These are phyloP conservation scores for Yamadazyma conglobata DNA, from an alignment of 1,139 yeast genomes.

Conservation along the genomic window DNA sequence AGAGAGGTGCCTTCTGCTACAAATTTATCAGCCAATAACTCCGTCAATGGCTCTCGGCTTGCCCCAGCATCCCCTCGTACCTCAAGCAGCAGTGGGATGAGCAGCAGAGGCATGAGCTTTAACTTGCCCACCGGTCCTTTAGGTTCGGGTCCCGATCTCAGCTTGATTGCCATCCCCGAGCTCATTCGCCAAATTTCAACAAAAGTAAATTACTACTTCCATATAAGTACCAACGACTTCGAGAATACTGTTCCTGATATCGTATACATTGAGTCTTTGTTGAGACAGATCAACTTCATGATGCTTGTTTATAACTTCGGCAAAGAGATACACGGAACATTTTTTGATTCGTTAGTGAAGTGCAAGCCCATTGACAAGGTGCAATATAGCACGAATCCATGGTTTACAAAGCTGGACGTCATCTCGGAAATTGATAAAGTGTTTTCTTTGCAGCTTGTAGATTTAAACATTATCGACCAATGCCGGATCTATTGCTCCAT, in stretches of 20 bases:
- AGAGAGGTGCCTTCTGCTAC: conserved; percentile 22
- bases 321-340: conserved; percentile 42
- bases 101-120: conserved; percentile 5
- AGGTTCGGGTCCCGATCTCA: conserved; percentile 23
- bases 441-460: conserved; percentile 35
- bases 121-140: conserved; percentile 1
- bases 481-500: conserved; percentile 62
- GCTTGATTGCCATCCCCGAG: conserved; percentile 38
- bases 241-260: conserved; percentile 83
- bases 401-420: conserved; percentile 39
- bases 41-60: conserved; percentile 1
- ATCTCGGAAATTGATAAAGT: conserved; percentile 48
- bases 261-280: conserved; percentile 69
- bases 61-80: conserved; percentile 5
- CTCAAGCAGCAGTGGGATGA: conserved; percentile 5
- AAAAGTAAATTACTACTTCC: conserved; percentile 56
- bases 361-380: conserved; percentile 10
- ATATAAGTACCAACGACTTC: conserved; percentile 52
- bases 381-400: conserved; percentile 8
- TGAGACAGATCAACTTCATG: conserved; percentile 64
- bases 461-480: conserved; percentile 51
- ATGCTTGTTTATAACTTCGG: conserved; percentile 48
- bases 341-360: conserved; percentile 32
- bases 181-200: conserved; percentile 43
- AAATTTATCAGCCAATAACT: conserved; percentile 5